Conservation (phyloP, 116 monocot genomes). For the Trichopus zeylanicus region DNA sequence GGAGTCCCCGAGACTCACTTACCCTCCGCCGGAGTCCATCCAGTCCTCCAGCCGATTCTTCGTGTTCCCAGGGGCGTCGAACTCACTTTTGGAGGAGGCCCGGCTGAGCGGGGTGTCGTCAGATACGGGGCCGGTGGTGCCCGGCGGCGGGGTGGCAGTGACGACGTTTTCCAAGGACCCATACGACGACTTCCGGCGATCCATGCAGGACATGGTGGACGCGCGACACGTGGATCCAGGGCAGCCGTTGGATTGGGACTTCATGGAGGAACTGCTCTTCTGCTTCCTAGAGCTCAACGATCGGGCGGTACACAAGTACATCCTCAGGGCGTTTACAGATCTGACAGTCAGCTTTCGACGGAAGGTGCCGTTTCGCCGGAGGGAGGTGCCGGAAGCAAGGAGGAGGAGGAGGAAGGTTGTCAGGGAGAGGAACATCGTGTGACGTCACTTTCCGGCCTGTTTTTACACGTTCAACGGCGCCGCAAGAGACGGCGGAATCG, state of each 20-base stretch:
- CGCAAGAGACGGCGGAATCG: not conserved
- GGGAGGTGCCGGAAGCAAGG: slow-evolving; percentile 1
- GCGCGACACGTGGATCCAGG: slow-evolving; percentile 20
- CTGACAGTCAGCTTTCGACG: slow-evolving; percentile 30
- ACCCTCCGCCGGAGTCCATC: slow-evolving; percentile 8
- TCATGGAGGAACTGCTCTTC: slow-evolving; percentile 68
- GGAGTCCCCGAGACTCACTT: slow-evolving; percentile 2
- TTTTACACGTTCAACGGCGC: slow-evolving; percentile 1
- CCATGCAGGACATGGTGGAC: slow-evolving; percentile 65
- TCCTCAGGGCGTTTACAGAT: slow-evolving; percentile 61
- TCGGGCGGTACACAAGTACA: slow-evolving; percentile 48
- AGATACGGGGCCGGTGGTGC: not conserved
- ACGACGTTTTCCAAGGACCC: slow-evolving; percentile 59
- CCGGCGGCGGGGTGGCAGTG: slow-evolving; percentile 36
- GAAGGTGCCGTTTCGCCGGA: not conserved
- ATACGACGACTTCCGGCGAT: slow-evolving; percentile 62
- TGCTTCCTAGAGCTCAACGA: slow-evolving; percentile 77
- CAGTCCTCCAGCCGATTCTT: slow-evolving; percentile 30
- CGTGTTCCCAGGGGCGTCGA: slow-evolving; percentile 25
- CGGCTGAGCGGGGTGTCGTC: slow-evolving; percentile 14
- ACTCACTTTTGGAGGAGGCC: slow-evolving; percentile 14
- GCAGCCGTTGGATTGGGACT: slow-evolving; percentile 78
- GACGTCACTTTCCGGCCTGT: slow-evolving; percentile 2
- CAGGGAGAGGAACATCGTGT: not conserved
- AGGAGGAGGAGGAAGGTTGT: slow-evolving; percentile 5